Evolutionary conservation across 345 rosid species (phyloP).

Genomic region (Dipteronia sinensis): DNA sequence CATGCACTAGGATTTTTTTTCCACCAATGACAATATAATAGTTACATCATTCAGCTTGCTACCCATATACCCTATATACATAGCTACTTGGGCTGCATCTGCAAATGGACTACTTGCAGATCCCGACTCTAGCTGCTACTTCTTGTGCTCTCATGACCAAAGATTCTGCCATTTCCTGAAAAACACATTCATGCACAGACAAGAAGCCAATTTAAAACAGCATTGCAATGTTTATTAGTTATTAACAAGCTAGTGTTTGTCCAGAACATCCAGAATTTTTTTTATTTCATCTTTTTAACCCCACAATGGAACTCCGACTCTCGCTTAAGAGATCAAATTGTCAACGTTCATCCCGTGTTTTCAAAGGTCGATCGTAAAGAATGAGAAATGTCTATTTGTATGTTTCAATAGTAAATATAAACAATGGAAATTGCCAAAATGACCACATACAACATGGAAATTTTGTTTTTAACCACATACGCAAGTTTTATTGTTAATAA

Average conservation of each 20-base stretch:
- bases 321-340: not conserved
- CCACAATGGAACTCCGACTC: not conserved
- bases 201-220: not conserved
- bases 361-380: too few relatives aligned
- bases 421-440: too few relatives aligned
- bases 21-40: constrained; percentile 55
- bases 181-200: too few relatives aligned
- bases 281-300: not conserved
- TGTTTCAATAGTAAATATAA: too few relatives aligned
- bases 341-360: too few relatives aligned
- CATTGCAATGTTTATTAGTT: not conserved
- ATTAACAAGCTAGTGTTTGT: too few relatives aligned
- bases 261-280: too few relatives aligned
- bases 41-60: constrained; percentile 72
- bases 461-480: too few relatives aligned
- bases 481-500: too few relatives aligned
- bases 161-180: constrained; percentile 64
- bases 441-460: too few relatives aligned
- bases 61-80: constrained; percentile 55
- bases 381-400: too few relatives aligned
- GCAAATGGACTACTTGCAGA: constrained; percentile 60
- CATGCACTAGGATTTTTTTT: constrained; percentile 12
- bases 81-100: constrained; percentile 70
- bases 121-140: constrained; percentile 41
- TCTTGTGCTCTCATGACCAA: constrained; percentile 58